phyloP scores from a whole-genome alignment of 495 filamentous ascomycete species.

The Daldinia concentrica region DNA sequence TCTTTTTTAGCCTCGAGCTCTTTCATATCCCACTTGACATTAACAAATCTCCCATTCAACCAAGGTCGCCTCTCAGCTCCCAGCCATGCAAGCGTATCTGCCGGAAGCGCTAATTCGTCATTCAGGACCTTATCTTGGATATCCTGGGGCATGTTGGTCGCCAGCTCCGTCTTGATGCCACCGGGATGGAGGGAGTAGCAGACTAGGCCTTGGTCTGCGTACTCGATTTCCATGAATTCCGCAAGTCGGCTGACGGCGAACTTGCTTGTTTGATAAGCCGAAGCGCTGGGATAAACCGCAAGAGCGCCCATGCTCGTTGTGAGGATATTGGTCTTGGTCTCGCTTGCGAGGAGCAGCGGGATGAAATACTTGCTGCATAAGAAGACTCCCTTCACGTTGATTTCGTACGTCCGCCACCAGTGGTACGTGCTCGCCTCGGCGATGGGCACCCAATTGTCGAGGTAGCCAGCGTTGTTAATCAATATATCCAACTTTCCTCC shows the following conservation, averaged over 20 bases:
- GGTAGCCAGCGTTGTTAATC: conserved; percentile 56
- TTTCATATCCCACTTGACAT: conserved; percentile 58
- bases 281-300: conserved; percentile 33
- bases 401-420: conserved; percentile 55
- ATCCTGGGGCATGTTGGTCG: conserved; percentile 38
- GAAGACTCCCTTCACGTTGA: conserved; percentile 57
- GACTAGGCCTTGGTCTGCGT: conserved; percentile 53
- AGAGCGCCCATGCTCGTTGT: conserved; percentile 49
- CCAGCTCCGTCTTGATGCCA: conserved; percentile 54
- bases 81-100: conserved; percentile 51
- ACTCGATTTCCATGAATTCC: conserved; percentile 57
- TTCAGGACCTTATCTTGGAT: conserved; percentile 22
- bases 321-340: conserved; percentile 50
- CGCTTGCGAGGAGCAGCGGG: conserved; percentile 53
- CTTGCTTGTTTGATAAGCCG: conserved; percentile 55
- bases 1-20: conserved; percentile 57
- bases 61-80: conserved; percentile 49
- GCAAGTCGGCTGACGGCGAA: conserved; percentile 53
- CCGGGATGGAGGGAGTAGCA: conserved; percentile 57
- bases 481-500: conserved; percentile 54
- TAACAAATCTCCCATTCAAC: conserved; percentile 53
- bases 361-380: conserved; percentile 54
- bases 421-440: conserved; percentile 46
- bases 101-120: conserved; percentile 52
- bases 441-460: conserved; percentile 48